Evolutionary conservation across 2,329 filamentous ascomycete genomes (phyloP), one percentile per base, ranked within the genome.

Genomic region (Epichloe sylvatica): DNA sequence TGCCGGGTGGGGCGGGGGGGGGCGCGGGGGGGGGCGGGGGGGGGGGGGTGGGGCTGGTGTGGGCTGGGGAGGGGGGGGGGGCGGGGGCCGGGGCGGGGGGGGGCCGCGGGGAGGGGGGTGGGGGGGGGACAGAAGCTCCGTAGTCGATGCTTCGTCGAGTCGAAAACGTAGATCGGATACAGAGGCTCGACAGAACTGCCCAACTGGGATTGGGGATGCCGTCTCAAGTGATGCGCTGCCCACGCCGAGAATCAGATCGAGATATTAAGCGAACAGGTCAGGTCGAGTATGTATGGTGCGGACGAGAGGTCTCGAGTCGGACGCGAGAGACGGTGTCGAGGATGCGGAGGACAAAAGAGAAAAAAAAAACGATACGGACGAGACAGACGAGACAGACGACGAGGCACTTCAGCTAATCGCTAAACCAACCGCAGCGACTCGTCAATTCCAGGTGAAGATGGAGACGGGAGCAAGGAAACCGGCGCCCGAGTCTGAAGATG

Each of bases 401-500:
- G 12, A 48, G 12, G 36, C 49, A 39, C 35, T 34, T n/a, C 19
- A 34, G 45, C 30, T 25, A 44, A 38, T 35, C 35, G 49, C 36
- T 25, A 33, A 39, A 38, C 6, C n/a, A 33, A 21, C 35, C 37
- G 47, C 47, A 42, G 50, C 49, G 23, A 44, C 46, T 56, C 49
- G 52, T 56, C 52, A 54, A 56, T 56, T 53, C 57, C 53, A 59
- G 54, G 52, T 25, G 46, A 45, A 41, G 49, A 47, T 46, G 54
- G 25, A 50, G 56, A 57, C 61, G 59, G 57, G 62, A 60, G 57
- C 57, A 60, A 58, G 57, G 55, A 52, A 57, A 57, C 64, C 57
- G 60, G 57, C 51, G 52, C 57, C 66, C 65, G 64, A 63, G 60
- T 57, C 60, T 63, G 59, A 58, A 60, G 64, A 71, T 69, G 70